Base-by-base conservation (phyloP, 202 grass and related monocot genomes). In the Setaria italica region DNA sequence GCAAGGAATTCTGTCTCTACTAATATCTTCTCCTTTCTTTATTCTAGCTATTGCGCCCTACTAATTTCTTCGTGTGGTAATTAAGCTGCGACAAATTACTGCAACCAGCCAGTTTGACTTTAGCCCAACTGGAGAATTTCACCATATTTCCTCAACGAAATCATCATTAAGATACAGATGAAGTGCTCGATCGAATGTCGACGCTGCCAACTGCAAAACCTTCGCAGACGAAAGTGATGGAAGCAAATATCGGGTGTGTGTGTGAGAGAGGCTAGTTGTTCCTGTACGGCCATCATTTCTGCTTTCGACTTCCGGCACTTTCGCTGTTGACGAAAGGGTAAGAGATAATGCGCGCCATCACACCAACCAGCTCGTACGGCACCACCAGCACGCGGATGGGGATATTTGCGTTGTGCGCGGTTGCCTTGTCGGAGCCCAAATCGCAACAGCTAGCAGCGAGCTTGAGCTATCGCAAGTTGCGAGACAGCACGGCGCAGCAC, bases 401-500 rank as follows among this genome's bases (percentile, higher is more conserved):
- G 78, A 69, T 69, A 80, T 80, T 42, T 67, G 78, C 34, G 15
- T 12, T 29, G 29, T 21, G 59, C 25, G 25, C 70, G 47, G 43
- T 41, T 41, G 78, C 63, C 62, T 39, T 41, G 48, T 67, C 62
- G 48, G 62, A 39, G 2, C 6, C 67, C 78, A 80, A 80, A 12
- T 65, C 12, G 78, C 77, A 50, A 1, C 29, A 5, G 66, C 39
- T 1, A 9, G 10, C 66, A 15, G 46, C 48, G 5, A 59, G 10
- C 41, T 78, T 78, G 33, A 42, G 41, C 2, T 15, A 4, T 13
- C 7, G 6, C 47, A 21, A 54, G 64, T 69, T 67, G 78, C 62
- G 8, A 4, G 60, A 80, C 62, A 79, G 76, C 43, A 4, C 45
- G 20, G 17, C 43, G 3, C 0, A 47, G 39, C 56, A 62, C 75